These are phyloP conservation scores for Podaxis sp. DNA, from an alignment of 768 basidiomycete species.

Conservation along the genomic window DNA sequence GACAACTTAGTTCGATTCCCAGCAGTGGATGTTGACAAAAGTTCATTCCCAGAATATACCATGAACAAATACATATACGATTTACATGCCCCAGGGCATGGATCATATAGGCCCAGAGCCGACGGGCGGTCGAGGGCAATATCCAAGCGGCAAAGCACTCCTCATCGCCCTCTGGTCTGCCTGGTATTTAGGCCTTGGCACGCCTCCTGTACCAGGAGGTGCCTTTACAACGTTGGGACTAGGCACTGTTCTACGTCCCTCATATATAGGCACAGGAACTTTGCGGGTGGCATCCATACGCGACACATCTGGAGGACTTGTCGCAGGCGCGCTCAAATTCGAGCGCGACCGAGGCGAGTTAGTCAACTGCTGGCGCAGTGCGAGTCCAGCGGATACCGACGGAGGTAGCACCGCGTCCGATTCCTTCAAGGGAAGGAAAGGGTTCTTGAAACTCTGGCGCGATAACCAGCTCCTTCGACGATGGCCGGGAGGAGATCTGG, in stretches of 20 bases:
- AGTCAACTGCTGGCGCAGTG: conserved; percentile 13
- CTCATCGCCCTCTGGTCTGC: not conserved
- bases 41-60: not conserved
- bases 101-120: not conserved
- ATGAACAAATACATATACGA: not conserved
- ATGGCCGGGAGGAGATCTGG: conserved; percentile 29
- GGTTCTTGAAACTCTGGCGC: conserved; percentile 31
- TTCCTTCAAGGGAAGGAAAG: conserved; percentile 36
- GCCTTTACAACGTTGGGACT: not conserved
- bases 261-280: conserved; percentile 5
- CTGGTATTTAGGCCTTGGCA: conserved; percentile 1
- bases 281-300: not conserved
- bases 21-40: not conserved
- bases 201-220: conserved; percentile 1
- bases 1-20: too few relatives aligned
- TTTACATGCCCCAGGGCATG: not conserved
- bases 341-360: conserved; percentile 1
- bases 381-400: conserved; percentile 18
- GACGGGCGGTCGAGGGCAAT: not conserved
- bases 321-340: conserved; percentile 22
- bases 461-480: conserved; percentile 28
- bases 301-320: conserved; percentile 3
- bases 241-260: not conserved
- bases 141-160: conserved; percentile 4
- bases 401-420: conserved; percentile 23